Percentiles rank a stretch among this genome's conserved stretches.
phyloP scores from a whole-genome alignment of 2,329 filamentous ascomycete genomes.

The Fusarium hainanense region DNA sequence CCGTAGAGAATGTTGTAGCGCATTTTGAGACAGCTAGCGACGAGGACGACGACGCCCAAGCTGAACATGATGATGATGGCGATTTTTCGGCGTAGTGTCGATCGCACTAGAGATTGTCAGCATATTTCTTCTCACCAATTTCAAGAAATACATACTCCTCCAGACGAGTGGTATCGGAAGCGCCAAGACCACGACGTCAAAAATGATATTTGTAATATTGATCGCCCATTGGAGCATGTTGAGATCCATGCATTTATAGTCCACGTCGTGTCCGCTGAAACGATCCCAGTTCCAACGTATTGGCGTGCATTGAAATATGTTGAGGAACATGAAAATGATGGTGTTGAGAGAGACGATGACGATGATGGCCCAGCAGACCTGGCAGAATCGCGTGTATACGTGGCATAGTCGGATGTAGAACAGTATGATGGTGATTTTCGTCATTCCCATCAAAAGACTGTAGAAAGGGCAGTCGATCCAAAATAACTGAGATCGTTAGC shows the following conservation, averaged over 20 bases:
- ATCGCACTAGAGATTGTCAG: not conserved
- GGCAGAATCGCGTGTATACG: conserved; percentile 8
- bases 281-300: conserved; percentile 21
- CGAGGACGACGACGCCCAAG: conserved; percentile 1
- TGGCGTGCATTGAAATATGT: conserved; percentile 10
- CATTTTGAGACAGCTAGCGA: conserved; percentile 25
- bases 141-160: conserved; percentile 1
- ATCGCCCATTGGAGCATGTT: conserved; percentile 11
- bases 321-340: not conserved
- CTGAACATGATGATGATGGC: conserved; percentile 24
- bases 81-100: conserved; percentile 12
- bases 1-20: conserved; percentile 23
- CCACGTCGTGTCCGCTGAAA: not conserved
- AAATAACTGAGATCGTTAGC: not conserved
- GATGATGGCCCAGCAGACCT: conserved; percentile 6
- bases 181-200: not conserved
- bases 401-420: conserved; percentile 19
- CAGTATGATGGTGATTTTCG: conserved; percentile 7
- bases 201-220: conserved; percentile 16
- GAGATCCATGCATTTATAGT: conserved; percentile 13
- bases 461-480: conserved; percentile 19
- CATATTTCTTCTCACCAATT: too few species aligned
- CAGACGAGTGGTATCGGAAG: conserved; percentile 21
- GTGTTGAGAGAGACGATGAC: not conserved
- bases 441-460: conserved; percentile 8